Conservation (phyloP, 306 rosid species). For the Cucumis sativus region Cucumber_9930_V3 NC_026660.2:2179501-2180000, state of each 20-base stretch:
- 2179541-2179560: too few species aligned
- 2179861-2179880: conserved; percentile 17
- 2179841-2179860: conserved; percentile 14
- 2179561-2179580: too few species aligned
- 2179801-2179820: conserved; percentile 24
- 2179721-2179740: conserved; percentile 41
- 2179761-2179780: conserved; percentile 77
- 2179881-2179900: background rate
- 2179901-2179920: background rate
- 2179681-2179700: too few species aligned
- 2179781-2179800: conserved; percentile 48
- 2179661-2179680: background rate
- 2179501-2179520: too few species aligned
- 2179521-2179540: too few species aligned
- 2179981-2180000: conserved; percentile 40
- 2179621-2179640: background rate
- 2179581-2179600: too few species aligned
- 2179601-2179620: too few species aligned
- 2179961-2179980: conserved; percentile 44
- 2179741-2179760: conserved; percentile 57
- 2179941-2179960: conserved; percentile 14
- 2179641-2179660: background rate
- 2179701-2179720: conserved; percentile 40
- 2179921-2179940: background rate
- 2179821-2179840: conserved; percentile 18